phyloP scores from a whole-genome alignment of 2,329 filamentous ascomycete genomes.

The Rasamsonia emersonii region DNA sequence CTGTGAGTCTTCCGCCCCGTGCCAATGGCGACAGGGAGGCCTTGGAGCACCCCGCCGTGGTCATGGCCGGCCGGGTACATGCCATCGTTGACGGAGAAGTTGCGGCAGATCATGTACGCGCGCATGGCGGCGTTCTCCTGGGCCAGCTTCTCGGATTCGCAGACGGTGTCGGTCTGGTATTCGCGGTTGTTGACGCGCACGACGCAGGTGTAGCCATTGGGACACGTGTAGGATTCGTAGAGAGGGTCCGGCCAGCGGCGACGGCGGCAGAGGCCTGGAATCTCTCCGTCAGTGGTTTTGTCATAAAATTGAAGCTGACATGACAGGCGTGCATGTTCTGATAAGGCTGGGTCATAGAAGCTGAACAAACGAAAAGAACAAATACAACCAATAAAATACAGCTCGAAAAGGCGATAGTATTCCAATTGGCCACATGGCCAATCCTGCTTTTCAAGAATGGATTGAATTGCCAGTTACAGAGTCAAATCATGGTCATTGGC shows the following conservation, averaged over 20 bases:
- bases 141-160: conserved; percentile 71
- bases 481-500: too few relatives aligned
- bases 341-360: too few relatives aligned
- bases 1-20: conserved; percentile 37
- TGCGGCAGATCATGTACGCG: conserved; percentile 94
- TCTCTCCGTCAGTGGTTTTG: conserved; percentile 33
- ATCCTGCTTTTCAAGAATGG: too few relatives aligned
- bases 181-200: conserved; percentile 94
- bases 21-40: conserved; percentile 56
- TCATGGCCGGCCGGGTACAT: conserved; percentile 59
- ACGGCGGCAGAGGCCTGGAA: conserved; percentile 78
- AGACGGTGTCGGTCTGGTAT: conserved; percentile 83
- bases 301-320: too few relatives aligned
- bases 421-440: too few relatives aligned
- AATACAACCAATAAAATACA: too few relatives aligned
- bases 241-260: conserved; percentile 87
- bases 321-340: too few relatives aligned
- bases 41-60: conserved; percentile 49
- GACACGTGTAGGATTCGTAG: conserved; percentile 72
- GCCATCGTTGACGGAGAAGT: conserved; percentile 94
- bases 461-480: not conserved
- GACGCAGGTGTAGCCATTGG: conserved; percentile 74
- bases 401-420: too few relatives aligned
- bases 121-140: conserved; percentile 92
- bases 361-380: too few relatives aligned